Base-by-base conservation (phyloP, 2,329 filamentous ascomycete genomes). In the Aspergillus ochraceus region DNA sequence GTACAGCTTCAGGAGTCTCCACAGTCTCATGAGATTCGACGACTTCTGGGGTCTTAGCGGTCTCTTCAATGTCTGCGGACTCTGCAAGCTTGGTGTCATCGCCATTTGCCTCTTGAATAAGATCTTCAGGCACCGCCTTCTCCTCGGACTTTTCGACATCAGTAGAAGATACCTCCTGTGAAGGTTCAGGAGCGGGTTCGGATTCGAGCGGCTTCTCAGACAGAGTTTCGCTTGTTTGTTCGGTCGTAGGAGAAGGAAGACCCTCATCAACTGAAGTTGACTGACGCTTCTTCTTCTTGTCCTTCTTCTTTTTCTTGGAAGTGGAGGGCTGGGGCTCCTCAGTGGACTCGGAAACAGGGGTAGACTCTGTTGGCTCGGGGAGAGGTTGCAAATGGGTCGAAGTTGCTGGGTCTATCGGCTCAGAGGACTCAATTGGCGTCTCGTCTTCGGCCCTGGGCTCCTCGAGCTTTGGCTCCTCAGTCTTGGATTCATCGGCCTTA, bases 221-320 rank as follows among this genome's bases (percentile, higher is more conserved):
- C 45, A 46, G 36, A 24, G 22, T 24, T 39, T 58, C 52, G 14
- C 20, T 19, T 17, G 49, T 55, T 49, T 52, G 32, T 11, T 54
- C 58, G 20, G 42, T 51, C 12, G 45, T 17, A 9, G 60, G n/a
- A 46, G 52, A 19, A 32, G 56, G 10, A 14, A 46, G 53, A 26
- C 32, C 57, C 11, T 61, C 55, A 2, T 65, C 62, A 17, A 53
- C 17, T n/a, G 59, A 54, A 47, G 49, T 49, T 14, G 66, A 67
- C 26, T 65, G 65, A 11, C 60, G 64, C 52, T 66, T 69, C 59
- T 68, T 70, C 59, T 68, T 70, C 55, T 70, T 69, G 57, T 73
- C 74, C 59, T 74, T 73, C 42, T 70, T 66, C 57, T 71, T 73
- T 56, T 73, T 71, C 51, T 67, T 68, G 8, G 59, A 51, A 55